Base-by-base conservation (phyloP, 345 rosid genomes). In the Euphorbia pulcherrima region DNA sequence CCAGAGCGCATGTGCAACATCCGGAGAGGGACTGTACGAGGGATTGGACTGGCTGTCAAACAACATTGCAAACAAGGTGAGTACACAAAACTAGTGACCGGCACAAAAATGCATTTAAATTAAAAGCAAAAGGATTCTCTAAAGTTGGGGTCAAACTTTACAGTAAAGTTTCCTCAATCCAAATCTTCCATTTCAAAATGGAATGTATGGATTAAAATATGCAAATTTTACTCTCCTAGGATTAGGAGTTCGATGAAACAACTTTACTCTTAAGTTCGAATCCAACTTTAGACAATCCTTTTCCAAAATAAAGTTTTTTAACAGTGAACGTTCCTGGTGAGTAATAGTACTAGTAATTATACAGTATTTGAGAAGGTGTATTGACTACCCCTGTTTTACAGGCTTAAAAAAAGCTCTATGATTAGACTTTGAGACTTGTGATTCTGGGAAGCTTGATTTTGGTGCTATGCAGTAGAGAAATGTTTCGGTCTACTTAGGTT, bases 11-110 rank as follows among this genome's bases (percentile, higher is more conserved):
- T 88, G 91, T 77, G 94, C 94, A 50, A 88, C 89, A 58, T 86
- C 91, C 39, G 92, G 95, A 66, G 92, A 88, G 77, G 95, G 95
- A 60, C 87, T 89, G 6, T 89, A 87, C 12, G 92, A 88, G 84
- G 95, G 95, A 26, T 79, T 86, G 65, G 90, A 88, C n/a, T 88
- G 95, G 95, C 90, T 88, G 70, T 86, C 95, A 72, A 86, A 82
- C 87, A 86, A 86, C 79, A 86, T 88, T 2, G 88, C 88, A 60
- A 82, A 67, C 84, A 85, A 79, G 88, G 86, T 80, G 72, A 40
- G 65, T n/a, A 26, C 33, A 37, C 28, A 44, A 44, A 33, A 33
- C 37, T 33, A 33, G 37, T 33, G 37, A 7, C 37, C 37, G 37
- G 37, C 4, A 2, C 3, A 33, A 33, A 33, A 33, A 33, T 33